These are phyloP conservation scores for Colletotrichum sp. DNA, from an alignment of 2,329 filamentous ascomycete genomes.

Conservation along the genomic window DNA sequence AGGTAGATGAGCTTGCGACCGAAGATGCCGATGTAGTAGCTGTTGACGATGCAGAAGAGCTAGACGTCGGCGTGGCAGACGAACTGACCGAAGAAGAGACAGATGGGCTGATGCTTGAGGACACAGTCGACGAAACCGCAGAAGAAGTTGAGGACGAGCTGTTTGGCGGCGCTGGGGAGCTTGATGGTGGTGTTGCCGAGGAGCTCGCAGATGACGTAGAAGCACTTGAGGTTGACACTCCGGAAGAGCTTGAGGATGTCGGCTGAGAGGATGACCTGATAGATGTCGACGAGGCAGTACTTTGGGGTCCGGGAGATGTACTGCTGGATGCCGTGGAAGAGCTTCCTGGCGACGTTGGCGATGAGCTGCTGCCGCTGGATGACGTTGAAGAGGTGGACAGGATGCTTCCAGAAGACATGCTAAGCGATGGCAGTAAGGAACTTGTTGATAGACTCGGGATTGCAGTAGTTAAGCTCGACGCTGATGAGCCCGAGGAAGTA, in stretches of 20 bases:
- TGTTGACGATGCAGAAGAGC: not conserved
- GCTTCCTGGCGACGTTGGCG: accelerated
- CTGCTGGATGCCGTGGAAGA: not conserved
- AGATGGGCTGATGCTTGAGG: not conserved
- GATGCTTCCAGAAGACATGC: not conserved
- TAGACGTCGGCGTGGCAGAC: not conserved
- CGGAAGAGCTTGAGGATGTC: not conserved
- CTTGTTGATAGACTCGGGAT: not conserved
- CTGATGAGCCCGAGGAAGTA: accelerated
- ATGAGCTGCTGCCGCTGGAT: not conserved
- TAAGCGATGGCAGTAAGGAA: accelerated
- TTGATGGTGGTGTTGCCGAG: too few relatives aligned
- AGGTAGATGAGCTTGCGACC: not conserved
- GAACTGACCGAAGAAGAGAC: not conserved
- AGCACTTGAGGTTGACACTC: not conserved
- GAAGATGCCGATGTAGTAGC: not conserved
- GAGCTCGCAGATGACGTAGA: not conserved
- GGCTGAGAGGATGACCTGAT: not conserved
- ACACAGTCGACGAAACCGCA: not conserved
- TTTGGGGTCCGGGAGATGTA: not conserved
- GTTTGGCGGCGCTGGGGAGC: not conserved
- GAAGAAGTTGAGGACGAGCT: not conserved
- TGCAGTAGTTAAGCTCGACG: accelerated
- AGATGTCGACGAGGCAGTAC: not conserved
- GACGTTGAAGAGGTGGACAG: not conserved